phyloP scores from a whole-genome alignment of 768 basidiomycete genomes.

The Leucocoprinus sp. region DNA sequence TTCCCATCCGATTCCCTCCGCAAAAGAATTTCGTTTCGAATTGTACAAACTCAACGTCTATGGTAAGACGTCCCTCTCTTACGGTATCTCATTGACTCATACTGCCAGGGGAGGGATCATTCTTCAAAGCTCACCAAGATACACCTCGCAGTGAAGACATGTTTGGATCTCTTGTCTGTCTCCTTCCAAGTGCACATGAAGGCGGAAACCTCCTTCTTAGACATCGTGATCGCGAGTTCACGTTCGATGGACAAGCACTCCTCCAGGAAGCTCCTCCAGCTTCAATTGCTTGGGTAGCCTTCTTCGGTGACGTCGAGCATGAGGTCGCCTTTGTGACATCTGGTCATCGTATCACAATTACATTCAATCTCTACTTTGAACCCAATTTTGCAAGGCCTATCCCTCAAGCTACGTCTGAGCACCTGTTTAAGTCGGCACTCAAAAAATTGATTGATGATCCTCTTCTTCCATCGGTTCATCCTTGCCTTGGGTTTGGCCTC shows the following conservation, averaged over 20 bases:
- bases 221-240: no score
- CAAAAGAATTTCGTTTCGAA: slow-evolving; percentile 21
- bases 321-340: slow-evolving; percentile 7
- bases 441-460: not conserved
- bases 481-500: slow-evolving; percentile 15
- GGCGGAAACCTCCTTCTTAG: no score
- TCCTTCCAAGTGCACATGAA: no score
- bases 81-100: no score
- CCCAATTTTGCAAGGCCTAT: not conserved
- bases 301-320: no score
- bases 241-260: no score
- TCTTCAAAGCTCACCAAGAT: no score
- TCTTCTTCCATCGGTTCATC: slow-evolving; percentile 5
- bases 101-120: not conserved
- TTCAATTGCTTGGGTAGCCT: no score
- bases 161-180: no score
- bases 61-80: slow-evolving; percentile 19
- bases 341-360: slow-evolving; percentile 32
- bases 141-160: no score
- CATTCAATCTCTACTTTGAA: slow-evolving; percentile 31
- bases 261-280: no score
- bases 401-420: slow-evolving; percentile 8
- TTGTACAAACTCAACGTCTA: slow-evolving; percentile 42
- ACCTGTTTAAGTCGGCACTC: slow-evolving; percentile 6
- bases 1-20: slow-evolving; percentile 15